Base-by-base conservation (phyloP, 495 filamentous ascomycete genomes). In the Daldinia grandis region DNA sequence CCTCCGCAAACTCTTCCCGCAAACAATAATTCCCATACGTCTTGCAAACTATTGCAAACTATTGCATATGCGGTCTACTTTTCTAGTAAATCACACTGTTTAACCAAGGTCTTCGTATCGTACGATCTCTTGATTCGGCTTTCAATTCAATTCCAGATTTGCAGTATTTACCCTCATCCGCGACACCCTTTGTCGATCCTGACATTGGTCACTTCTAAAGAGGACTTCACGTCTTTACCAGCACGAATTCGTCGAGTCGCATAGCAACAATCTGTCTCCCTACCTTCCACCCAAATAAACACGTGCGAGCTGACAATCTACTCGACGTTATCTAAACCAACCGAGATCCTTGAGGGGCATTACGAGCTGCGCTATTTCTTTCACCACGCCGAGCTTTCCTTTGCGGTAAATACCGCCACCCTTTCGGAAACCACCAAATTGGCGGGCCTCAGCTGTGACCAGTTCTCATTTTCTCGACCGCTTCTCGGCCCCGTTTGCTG, bases 401-500 rank as follows among this genome's bases (percentile, higher is more conserved):
- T 59, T 61, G 74, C 72, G 75, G 75, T 64, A 69, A 71, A 69
- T 72, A 71, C 70, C 72, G 71, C 76, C 35, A 60, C 58, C 47
- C 17, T 74, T 15, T 44, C 28, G 30, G 55, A 75, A 77, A 77
- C 71, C 88, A 91, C 87, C 95, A 98, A 97, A 90, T 97, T 99
- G 95, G 95, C 95, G 94, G 94, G 91, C 84, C 86, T 89, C 88
- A 89, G 82, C 81, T 86, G 85, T 80, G 81, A 84, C 79, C 81
- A 88, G 85, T 90, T 92, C 81, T 92, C 92, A 78, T 92, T 92
- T 86, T 83, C 90, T 76, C 91, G 92, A 87, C 95, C 94, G 86
- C 93, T 97, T 81, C 91, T 96, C 75, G 93, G 93, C 85, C 94
- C 95, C 79, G 87, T 89, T 75, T 87, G 88, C 83, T 90, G 94